phyloP scores from a whole-genome alignment of 495 filamentous ascomycete species.

The Pseudoneurospora amorphoporcata region DNA sequence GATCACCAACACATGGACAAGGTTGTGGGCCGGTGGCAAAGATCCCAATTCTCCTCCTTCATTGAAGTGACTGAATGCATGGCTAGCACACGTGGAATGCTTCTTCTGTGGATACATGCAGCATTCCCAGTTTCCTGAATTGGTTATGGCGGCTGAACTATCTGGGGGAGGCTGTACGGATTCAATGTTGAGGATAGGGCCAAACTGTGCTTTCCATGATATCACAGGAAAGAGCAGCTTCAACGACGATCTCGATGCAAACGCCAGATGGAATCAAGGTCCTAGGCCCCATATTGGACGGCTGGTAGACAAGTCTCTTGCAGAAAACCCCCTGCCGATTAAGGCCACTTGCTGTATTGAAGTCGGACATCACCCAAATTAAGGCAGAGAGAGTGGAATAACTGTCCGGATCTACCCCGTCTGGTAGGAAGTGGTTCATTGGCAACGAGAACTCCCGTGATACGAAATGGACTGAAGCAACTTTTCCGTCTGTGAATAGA shows the following conservation, averaged over 20 bases:
- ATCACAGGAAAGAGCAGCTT: neutral
- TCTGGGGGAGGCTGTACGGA: neutral
- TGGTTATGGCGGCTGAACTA: neutral
- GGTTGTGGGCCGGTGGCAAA: neutral
- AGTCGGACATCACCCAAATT: neutral
- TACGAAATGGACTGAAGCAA: neutral
- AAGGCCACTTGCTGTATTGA: neutral
- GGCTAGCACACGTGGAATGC: neutral
- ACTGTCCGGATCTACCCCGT: neutral
- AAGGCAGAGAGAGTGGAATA: neutral
- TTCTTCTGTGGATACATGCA: neutral
- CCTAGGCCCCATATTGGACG: neutral
- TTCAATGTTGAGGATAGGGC: neutral
- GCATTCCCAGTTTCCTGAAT: neutral
- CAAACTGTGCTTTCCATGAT: neutral
- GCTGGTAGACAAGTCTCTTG: neutral
- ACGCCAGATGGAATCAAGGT: neutral
- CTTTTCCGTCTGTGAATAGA: neutral
- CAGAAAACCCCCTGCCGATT: neutral
- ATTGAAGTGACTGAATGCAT: neutral
- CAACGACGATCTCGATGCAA: neutral
- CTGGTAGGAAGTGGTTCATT: neutral
- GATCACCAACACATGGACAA: neutral
- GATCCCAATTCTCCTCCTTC: neutral
- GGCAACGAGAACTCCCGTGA: neutral